phyloP scores from a whole-genome alignment of 2,329 filamentous ascomycete species.

The Alternaria triticina region DNA sequence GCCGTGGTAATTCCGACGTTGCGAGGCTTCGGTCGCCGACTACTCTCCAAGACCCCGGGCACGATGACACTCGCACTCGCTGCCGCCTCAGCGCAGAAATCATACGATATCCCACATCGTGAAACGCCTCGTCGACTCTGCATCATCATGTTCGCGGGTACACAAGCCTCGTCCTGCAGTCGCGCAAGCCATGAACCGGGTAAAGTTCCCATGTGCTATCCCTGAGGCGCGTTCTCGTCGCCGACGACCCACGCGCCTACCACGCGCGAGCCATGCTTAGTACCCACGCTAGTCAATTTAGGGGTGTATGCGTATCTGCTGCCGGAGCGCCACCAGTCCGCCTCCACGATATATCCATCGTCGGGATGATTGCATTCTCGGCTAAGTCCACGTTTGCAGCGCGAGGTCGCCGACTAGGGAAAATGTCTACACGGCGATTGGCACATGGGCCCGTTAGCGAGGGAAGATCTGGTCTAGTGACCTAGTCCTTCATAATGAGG shows the following conservation, averaged over 20 bases:
- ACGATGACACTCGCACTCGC: background rate
- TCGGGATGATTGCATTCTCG: constrained; percentile 7
- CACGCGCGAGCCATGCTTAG: constrained; percentile 22
- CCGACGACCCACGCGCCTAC: constrained; percentile 12
- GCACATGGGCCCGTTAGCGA: constrained; percentile 6
- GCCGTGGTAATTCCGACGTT: background rate
- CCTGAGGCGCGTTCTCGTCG: constrained; percentile 3
- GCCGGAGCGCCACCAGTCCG: constrained; percentile 18
- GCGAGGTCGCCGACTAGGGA: constrained; percentile 28
- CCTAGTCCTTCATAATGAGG: constrained; percentile 3
- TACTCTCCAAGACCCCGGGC: background rate
- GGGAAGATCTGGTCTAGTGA: constrained; percentile 10
- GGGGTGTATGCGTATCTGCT: constrained; percentile 10
- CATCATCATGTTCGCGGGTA: background rate
- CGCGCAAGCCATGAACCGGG: background rate
- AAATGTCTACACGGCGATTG: constrained; percentile 16
- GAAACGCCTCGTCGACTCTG: constrained; percentile 1
- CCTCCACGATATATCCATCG: background rate
- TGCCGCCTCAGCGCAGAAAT: constrained; percentile 2
- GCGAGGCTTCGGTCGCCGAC: background rate
- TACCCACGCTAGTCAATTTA: constrained; percentile 16
- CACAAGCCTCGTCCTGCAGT: constrained; percentile 4
- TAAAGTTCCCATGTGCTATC: background rate
- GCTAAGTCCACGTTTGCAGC: constrained; percentile 14
- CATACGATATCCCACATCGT: constrained; percentile 6